Percentiles rank a stretch among this genome's conserved stretches.
These are phyloP conservation scores for Colletotrichum sansevieriae DNA, from an alignment of 2,329 filamentous ascomycete species.

Conservation along the genomic window DNA sequence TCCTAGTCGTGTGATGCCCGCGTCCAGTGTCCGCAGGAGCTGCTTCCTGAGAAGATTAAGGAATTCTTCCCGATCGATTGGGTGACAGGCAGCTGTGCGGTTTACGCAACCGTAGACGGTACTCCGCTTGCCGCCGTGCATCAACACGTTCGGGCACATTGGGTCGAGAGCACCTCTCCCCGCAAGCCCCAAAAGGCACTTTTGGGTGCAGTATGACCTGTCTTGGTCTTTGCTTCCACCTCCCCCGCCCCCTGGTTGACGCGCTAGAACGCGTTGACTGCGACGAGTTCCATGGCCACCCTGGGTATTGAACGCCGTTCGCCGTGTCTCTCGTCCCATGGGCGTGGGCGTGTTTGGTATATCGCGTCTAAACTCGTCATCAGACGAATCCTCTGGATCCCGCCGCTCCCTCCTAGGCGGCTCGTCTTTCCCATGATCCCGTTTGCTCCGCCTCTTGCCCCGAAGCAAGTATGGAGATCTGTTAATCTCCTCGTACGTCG, in stretches of 20 bases:
- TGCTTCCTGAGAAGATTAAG: no score
- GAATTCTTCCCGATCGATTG: constrained; percentile 42
- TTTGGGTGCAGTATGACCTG: constrained; percentile 53
- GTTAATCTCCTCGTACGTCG: constrained; percentile 42
- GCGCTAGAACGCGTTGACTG: constrained; percentile 43
- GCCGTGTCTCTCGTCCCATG: background rate
- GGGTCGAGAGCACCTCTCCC: constrained; percentile 48
- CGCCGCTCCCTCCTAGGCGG: background rate
- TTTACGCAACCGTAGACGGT: no score
- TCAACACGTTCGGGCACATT: constrained; percentile 54
- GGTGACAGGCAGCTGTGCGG: constrained; percentile 43
- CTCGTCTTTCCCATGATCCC: background rate
- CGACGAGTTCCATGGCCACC: constrained; percentile 36
- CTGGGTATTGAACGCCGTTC: background rate
- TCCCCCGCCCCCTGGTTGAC: background rate
- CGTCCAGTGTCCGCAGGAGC: no score
- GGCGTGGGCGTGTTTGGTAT: constrained; percentile 10
- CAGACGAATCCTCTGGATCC: background rate
- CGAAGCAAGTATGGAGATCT: constrained; percentile 38
- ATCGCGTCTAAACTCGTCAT: constrained; percentile 1
- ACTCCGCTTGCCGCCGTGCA: constrained; percentile 46
- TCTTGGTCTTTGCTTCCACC: constrained; percentile 7
- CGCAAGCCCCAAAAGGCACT: constrained; percentile 55
- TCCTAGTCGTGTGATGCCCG: no score
- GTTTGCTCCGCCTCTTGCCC: background rate